Evolutionary conservation across 768 basidiomycete species (phyloP), one percentile per base, ranked within the genome.

Genomic region (Tylopilus cervinicoccineus): DNA sequence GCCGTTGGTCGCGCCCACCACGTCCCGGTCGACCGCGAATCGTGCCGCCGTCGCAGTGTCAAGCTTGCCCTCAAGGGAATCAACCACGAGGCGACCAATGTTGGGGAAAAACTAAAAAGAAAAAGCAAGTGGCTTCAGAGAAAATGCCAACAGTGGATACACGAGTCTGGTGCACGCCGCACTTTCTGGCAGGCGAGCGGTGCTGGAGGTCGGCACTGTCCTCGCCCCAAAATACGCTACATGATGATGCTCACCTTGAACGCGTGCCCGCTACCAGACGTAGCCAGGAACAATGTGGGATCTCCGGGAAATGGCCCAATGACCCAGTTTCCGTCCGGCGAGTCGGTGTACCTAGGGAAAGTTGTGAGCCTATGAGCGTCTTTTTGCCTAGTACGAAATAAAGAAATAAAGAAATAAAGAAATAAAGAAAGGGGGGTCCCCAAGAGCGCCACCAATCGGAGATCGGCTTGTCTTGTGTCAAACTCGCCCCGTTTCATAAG

Each of bases 251-350:
- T 43, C 46, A 83, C 88, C 78, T 94, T 93, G 75, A 81, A 93
- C 0, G 81, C 90, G 66, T 94, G 90, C 0, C 93, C 93, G 54
- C 84, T 90, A 7, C 87, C 95, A 16, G 80, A 89, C 1, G 94
- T 94, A 1, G 93, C 94, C 24, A 97, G 65, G 44, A 93, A 65
- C 11, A 97, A 62, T 6, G 77, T 77, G 22, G 71, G 66, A 54
- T 84, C 76, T 13, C 65, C 64, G 0, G 82, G 81, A 22, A 76
- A 75, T 55, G 86, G 80, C 22, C 93, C 89, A 54, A 97, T 90
- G 36, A 96, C 71, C 90, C 92, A 97, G 65, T 97, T 79, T 4
- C 81, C 84, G 59, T 93, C 87, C 1, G 83, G 76, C 5, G 92
- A 82, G 58, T 96, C 94, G 20, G 85, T 85, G 64, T 97, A 97